These are phyloP conservation scores for Chaetomium globosum DNA, from an alignment of 2,329 filamentous ascomycete species.

Conservation along the genomic window DNA sequence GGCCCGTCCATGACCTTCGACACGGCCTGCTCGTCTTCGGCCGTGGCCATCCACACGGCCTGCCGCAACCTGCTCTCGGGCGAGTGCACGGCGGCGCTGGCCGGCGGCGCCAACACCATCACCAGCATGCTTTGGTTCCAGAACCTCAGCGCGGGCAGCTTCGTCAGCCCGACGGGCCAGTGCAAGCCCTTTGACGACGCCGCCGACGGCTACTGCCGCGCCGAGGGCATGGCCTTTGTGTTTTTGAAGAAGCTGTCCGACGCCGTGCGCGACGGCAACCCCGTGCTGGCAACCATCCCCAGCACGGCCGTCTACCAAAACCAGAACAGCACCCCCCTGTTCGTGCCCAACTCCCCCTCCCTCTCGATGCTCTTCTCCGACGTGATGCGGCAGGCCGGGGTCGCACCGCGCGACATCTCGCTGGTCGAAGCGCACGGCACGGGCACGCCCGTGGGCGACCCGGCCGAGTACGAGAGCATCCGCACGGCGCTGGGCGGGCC, in stretches of 20 bases:
- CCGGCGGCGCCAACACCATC: slow-evolving; percentile 48
- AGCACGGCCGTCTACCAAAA: slow-evolving; percentile 38
- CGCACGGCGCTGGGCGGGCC: too few relatives aligned
- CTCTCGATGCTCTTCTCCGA: slow-evolving; percentile 37
- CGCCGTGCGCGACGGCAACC: slow-evolving; percentile 49
- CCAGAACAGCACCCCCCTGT: slow-evolving; percentile 38
- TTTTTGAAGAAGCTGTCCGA: slow-evolving; percentile 54
- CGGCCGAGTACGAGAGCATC: slow-evolving; percentile 39
- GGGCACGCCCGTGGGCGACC: slow-evolving; percentile 39
- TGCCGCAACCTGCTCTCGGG: slow-evolving; percentile 38
- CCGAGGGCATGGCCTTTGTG: slow-evolving; percentile 55
- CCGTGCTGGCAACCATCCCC: slow-evolving; percentile 45
- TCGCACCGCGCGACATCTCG: slow-evolving; percentile 35
- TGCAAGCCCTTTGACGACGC: slow-evolving; percentile 31
- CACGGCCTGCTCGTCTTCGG: slow-evolving; percentile 45
- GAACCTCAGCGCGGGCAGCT: slow-evolving; percentile 37
- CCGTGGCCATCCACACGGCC: slow-evolving; percentile 43
- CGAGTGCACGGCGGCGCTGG: slow-evolving; percentile 43
- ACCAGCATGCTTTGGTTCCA: slow-evolving; percentile 34
- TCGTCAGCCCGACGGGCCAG: slow-evolving; percentile 26
- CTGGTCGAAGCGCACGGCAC: slow-evolving; percentile 48
- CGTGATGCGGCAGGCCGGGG: neutral
- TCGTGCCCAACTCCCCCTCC: slow-evolving; percentile 24
- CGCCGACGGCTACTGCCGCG: slow-evolving; percentile 55
- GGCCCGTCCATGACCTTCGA: slow-evolving; percentile 44